Evolutionary conservation across 1,139 yeast genomes (phyloP), one percentile per base, ranked within the genome.

Genomic region (Fermentozyma sake): DNA sequence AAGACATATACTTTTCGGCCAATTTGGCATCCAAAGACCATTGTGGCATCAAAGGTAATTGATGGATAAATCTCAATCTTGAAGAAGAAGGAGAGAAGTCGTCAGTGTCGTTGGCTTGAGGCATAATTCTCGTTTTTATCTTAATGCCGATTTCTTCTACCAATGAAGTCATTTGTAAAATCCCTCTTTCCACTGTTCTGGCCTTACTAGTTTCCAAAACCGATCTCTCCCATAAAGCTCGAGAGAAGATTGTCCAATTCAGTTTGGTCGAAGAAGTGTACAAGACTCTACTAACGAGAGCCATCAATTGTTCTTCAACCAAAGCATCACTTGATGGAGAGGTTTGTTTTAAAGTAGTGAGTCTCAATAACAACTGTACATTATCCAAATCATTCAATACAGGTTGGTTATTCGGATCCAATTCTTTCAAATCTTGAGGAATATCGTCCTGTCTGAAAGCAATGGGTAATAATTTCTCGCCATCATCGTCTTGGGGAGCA

Each of bases 171-270:
- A 93, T 79, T 56, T 93, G 98, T 30, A 91, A 64, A 9, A 89
- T 79, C 29, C 97, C 97, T 53, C 98, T 73, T 56, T 93, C 98
- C 13, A 89, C 79, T 1, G 97, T 89, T 48, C 84, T 79, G 3
- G 95, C 78, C 38, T 79, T 80, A 24, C 68, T 68, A 0, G 95
- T 75, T 52, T 93, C 98, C 23, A 89, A 62, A 11, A 84, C 44
- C 8, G 96, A 85, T 50, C 98, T 72, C 45, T 82, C 85, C 96
- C 97, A 89, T 30, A 93, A 62, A 0, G 95, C 86, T 39, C 93
- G 68, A 4, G 93, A 76, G 46, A 79, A 86, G 4, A 91, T 54
- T 1, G 84, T 60, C 94, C 96, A 87, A 52, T 84, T 82, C 16
- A 73, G 70, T 2, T 61, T 56, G 4, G 58, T 44, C 2, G 73